Evolutionary conservation across 495 filamentous ascomycete genomes (phyloP).

Genomic region (Podospora didyma): DNA sequence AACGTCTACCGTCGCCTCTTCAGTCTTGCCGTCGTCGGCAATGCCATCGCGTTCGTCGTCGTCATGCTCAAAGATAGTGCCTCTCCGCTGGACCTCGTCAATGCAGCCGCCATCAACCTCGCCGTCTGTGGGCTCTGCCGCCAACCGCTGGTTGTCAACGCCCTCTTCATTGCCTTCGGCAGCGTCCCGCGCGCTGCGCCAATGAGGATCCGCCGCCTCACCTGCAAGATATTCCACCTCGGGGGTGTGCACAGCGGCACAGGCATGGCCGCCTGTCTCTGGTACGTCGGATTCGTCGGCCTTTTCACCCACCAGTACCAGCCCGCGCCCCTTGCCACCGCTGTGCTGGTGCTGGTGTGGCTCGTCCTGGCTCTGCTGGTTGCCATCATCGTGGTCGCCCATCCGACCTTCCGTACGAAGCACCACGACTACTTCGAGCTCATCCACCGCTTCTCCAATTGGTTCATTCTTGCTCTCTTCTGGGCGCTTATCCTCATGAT

Average conservation of each 20-base stretch:
- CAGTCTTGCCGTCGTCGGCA: slow-evolving; percentile 27
- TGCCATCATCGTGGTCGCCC: slow-evolving; percentile 40
- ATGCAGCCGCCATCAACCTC: slow-evolving; percentile 43
- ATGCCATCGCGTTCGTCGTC: slow-evolving; percentile 27
- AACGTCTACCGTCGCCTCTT: slow-evolving; percentile 33
- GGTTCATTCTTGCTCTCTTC: slow-evolving; percentile 58
- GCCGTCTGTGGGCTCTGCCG: slow-evolving; percentile 55
- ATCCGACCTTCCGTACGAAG: slow-evolving; percentile 49
- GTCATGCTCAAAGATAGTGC: slow-evolving; percentile 17
- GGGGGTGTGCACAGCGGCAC: slow-evolving; percentile 74
- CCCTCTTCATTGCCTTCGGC: slow-evolving; percentile 58
- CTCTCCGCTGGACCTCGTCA: slow-evolving; percentile 24
- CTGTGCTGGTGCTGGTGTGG: slow-evolving; percentile 30
- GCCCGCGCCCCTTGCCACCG: slow-evolving; percentile 14
- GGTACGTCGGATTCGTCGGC: slow-evolving; percentile 56
- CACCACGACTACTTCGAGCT: slow-evolving; percentile 62
- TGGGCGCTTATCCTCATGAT: slow-evolving; percentile 60
- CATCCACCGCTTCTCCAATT: slow-evolving; percentile 62
- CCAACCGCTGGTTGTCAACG: slow-evolving; percentile 70
- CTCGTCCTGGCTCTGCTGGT: slow-evolving; percentile 36
- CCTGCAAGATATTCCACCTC: slow-evolving; percentile 71
- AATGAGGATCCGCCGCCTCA: slow-evolving; percentile 56
- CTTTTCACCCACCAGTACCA: slow-evolving; percentile 44
- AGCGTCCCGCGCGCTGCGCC: slow-evolving; percentile 57
- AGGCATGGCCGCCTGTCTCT: slow-evolving; percentile 61